Conservation (phyloP, 306 rosid genomes). For the Castanea mollissima region DNA sequence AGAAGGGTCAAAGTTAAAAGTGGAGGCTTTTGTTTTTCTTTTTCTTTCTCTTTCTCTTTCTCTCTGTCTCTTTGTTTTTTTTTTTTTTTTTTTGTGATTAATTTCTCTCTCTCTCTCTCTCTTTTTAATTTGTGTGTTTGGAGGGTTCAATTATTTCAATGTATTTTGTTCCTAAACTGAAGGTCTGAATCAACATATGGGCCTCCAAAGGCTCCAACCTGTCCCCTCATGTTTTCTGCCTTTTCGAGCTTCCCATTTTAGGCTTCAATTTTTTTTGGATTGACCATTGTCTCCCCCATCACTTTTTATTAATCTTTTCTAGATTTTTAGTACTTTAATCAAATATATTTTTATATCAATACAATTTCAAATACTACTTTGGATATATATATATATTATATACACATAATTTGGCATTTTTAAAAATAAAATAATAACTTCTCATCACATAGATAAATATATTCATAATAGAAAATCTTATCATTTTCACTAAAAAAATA, state of each 20-base stretch:
- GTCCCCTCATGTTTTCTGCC: constrained; percentile 34
- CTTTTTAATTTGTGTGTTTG: no score
- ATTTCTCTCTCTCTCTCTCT: no score
- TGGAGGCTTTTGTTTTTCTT: constrained; percentile 10
- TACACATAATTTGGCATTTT: no score
- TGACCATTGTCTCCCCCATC: constrained; percentile 15
- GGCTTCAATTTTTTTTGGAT: constrained; percentile 16
- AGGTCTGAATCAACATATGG: constrained; percentile 38
- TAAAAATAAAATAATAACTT: no score
- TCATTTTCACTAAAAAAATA: no score
- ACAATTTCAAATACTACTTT: no score
- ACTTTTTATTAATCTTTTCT: background rate
- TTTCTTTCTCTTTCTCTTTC: background rate
- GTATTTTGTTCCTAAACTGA: constrained; percentile 36
- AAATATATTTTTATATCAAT: no score
- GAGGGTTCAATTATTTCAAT: constrained; percentile 32
- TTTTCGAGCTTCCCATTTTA: constrained; percentile 10
- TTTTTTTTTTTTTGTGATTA: background rate
- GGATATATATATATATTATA: no score
- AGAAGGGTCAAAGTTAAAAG: constrained; percentile 35
- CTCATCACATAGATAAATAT: no score
- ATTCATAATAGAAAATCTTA: no score
- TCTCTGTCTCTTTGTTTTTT: background rate
- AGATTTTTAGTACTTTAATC: no score
- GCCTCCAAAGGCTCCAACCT: constrained; percentile 32